Conservation (phyloP, 768 basidiomycete species). For the Lactifluus hygrophoroides region DNA sequence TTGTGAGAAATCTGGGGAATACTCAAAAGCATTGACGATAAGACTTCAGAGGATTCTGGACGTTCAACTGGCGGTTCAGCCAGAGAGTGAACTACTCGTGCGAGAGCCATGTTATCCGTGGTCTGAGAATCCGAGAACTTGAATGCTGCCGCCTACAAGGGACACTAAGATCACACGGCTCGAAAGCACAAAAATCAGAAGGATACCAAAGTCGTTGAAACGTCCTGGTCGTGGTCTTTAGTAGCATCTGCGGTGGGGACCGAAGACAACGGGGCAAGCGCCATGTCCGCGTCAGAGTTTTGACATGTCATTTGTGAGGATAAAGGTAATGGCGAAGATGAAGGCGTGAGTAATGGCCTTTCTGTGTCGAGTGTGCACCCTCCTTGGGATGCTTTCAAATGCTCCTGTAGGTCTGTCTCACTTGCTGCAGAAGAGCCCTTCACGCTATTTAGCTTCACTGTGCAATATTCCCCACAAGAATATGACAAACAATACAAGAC, state of each 20-base stretch:
- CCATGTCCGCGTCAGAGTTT: neutral
- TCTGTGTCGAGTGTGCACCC: neutral
- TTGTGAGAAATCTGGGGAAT: neutral
- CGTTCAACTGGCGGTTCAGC: neutral
- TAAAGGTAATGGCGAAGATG: neutral
- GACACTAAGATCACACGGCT: neutral
- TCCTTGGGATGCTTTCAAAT: neutral
- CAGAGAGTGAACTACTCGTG: neutral
- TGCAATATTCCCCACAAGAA: neutral
- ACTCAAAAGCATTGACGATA: neutral
- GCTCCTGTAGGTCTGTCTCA: neutral
- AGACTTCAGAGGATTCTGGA: neutral
- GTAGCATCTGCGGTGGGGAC: neutral
- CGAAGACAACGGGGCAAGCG: neutral
- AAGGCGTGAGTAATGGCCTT: neutral
- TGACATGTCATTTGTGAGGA: neutral
- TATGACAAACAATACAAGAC: neutral
- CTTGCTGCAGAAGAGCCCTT: neutral
- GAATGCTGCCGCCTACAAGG: neutral
- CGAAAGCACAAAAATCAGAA: neutral
- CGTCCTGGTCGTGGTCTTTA: neutral
- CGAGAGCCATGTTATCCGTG: neutral
- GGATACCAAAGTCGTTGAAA: neutral
- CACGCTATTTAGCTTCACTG: neutral
- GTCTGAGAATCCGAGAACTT: neutral